A percentile compares a stretch with the other conserved stretches of the same genome.
phyloP scores from a whole-genome alignment of 805 yeast species.

The Gaillardinia entomophila region DNA sequence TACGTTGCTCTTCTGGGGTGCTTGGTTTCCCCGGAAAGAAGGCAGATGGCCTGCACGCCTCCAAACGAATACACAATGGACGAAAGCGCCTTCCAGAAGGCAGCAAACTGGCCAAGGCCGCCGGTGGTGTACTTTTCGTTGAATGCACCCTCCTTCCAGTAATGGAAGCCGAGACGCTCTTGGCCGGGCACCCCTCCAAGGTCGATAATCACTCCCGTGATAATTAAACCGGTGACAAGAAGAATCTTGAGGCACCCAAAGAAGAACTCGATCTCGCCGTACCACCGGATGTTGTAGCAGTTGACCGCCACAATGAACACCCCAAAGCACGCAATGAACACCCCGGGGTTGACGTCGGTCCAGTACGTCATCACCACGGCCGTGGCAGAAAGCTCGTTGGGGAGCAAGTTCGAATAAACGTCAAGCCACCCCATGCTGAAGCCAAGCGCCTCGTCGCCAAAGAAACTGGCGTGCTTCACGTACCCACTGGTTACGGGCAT shows the following conservation, averaged over 20 bases:
- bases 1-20: conserved; percentile 27
- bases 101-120: conserved; percentile 16
- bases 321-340: conserved; percentile 40
- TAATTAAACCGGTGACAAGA: conserved; percentile 13
- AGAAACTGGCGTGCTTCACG: conserved; percentile 30
- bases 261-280: conserved; percentile 24
- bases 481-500: conserved; percentile 34
- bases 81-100: conserved; percentile 26
- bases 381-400: conserved; percentile 42
- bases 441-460: conserved; percentile 41
- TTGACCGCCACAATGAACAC: conserved; percentile 29
- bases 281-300: conserved; percentile 30
- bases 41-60: conserved; percentile 21
- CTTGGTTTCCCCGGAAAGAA: conserved; percentile 26
- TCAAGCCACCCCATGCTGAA: conserved; percentile 43
- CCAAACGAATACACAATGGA: conserved; percentile 34
- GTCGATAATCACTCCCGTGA: conserved; percentile 15
- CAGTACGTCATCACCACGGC: conserved; percentile 43
- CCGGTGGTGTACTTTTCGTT: conserved; percentile 14
- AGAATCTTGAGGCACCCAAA: conserved; percentile 20
- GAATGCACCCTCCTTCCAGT: conserved; percentile 42
- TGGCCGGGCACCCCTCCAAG: conserved; percentile 19
- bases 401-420: conserved; percentile 27
- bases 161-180: conserved; percentile 22
- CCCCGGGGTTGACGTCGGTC: conserved; percentile 39